Percentiles rank a stretch among this genome's conserved stretches.
Evolutionary conservation across 1,284 basidiomycete species (phyloP).

Genomic region (Trametes versicolor): DNA sequence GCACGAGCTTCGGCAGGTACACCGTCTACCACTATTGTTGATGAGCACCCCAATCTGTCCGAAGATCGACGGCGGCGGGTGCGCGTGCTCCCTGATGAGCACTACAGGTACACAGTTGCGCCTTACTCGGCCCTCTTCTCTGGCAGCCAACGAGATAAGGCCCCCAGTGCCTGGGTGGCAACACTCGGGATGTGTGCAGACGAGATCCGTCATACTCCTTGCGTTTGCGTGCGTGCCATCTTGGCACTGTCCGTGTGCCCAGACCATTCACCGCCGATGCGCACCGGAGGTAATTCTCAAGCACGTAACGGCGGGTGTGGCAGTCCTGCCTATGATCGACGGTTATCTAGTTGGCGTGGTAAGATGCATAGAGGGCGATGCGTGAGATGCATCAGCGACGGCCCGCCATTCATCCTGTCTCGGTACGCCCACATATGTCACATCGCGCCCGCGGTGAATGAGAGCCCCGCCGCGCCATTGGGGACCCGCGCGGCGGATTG

Average conservation of each 20-base stretch:
- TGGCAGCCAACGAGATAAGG: not conserved
- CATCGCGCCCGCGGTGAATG: not conserved
- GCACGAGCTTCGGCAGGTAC: constrained; percentile 13
- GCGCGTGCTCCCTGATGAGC: not conserved
- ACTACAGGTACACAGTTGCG: not conserved
- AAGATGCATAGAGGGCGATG: constrained; percentile 12
- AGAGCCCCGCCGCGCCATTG: not conserved
- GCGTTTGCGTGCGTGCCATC: constrained; percentile 8
- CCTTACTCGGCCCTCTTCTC: not conserved
- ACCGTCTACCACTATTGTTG: constrained; percentile 10
- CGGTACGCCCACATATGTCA: constrained; percentile 24
- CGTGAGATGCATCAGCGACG: constrained; percentile 12
- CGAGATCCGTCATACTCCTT: constrained; percentile 1
- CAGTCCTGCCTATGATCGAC: constrained; percentile 10
- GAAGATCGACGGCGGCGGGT: constrained; percentile 7
- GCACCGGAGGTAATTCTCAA: constrained; percentile 8
- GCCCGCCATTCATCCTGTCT: constrained; percentile 1
- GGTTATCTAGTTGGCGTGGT: constrained; percentile 23
- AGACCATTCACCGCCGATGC: constrained; percentile 17
- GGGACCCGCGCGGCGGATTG: not conserved
- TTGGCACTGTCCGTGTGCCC: constrained; percentile 20
- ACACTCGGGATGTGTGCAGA: constrained; percentile 2
- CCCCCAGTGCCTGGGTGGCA: constrained; percentile 1
- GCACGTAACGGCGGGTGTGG: constrained; percentile 4
- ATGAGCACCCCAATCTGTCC: constrained; percentile 18